Evolutionary conservation across 2,329 filamentous ascomycete genomes (phyloP), one percentile per base, ranked within the genome.

Genomic region (Fusarium tuaranense): DNA sequence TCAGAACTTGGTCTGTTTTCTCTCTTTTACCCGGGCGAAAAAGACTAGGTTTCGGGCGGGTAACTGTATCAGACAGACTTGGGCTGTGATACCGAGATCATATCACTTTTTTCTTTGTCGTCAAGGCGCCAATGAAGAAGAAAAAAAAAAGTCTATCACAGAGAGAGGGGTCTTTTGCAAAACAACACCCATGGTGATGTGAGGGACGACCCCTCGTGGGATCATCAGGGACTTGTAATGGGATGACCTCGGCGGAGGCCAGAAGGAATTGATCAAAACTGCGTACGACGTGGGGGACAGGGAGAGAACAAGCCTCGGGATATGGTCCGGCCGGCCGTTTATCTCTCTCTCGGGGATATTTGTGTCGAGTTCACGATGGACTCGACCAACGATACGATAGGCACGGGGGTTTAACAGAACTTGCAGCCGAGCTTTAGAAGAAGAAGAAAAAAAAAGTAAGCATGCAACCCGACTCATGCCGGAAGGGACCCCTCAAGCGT

Each of bases 191-290:
- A 18, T 48, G 44, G 10, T 22, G 38, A 32, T 32, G 36, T 18
- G 39, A 44, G n/a, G 5, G 39, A 20, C 27, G 32, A 34, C 32
- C 30, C 25, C 30, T 13, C 36, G n/a, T 36, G 51, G 48, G 69
- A 76, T 69, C 74, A 73, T 70, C 72, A 75, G 74, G 66, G 59
- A 72, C 68, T 61, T 74, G 41, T 58, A 36, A 36, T 65, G 30
- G 59, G 59, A 60, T 72, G 72, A 70, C 51, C 73, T 77, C 73
- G 71, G 59, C 67, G 36, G 58, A 58, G 66, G 38, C 34, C 8
- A 58, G 41, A 59, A 44, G 72, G 65, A 74, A 75, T 73, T 73
- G 72, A 75, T 75, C 72, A 70, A 36, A 36, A 65, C n/a, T 41
- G 5, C 22, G 51, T 20, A 14, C 61, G 25, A 48, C 25, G n/a